Percentiles rank a stretch among this genome's conserved stretches.
Conservation (phyloP, 805 yeast genomes). For the Saccharomycopsis olivae region DNA sequence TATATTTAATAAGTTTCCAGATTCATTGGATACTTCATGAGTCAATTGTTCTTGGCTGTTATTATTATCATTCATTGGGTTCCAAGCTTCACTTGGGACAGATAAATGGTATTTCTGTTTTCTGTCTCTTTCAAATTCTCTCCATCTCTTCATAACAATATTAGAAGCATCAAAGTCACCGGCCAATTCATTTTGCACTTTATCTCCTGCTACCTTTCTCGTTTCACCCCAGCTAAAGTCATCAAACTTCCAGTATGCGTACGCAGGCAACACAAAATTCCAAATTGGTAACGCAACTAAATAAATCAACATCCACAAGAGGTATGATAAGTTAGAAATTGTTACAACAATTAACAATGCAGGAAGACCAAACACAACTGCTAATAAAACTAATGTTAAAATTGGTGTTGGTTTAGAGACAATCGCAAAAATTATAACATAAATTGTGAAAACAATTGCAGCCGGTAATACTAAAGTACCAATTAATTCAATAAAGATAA, state of each 20-base stretch:
- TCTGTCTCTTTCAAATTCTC: slow-evolving; percentile 76
- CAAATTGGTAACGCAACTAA: slow-evolving; percentile 80
- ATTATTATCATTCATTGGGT: slow-evolving; percentile 23
- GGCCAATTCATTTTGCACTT: slow-evolving; percentile 53
- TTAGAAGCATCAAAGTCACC: slow-evolving; percentile 89
- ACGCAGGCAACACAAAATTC: slow-evolving; percentile 80
- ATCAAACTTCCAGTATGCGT: slow-evolving; percentile 92
- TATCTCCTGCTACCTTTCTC: slow-evolving; percentile 59
- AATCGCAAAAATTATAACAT: slow-evolving; percentile 64
- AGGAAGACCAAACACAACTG: slow-evolving; percentile 74
- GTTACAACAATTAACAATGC: slow-evolving; percentile 74
- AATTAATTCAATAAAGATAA: slow-evolving; percentile 69
- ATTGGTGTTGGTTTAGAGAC: slow-evolving; percentile 67
- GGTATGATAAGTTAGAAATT: slow-evolving; percentile 59
- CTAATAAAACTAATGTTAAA: slow-evolving; percentile 66
- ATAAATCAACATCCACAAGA: slow-evolving; percentile 73
- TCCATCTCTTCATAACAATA: slow-evolving; percentile 89
- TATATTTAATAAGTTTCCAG: background rate
- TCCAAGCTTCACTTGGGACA: slow-evolving; percentile 32
- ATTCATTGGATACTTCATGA: background rate
- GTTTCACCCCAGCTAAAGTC: slow-evolving; percentile 97
- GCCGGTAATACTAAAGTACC: slow-evolving; percentile 87
- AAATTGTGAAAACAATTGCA: slow-evolving; percentile 73
- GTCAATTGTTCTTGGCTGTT: too few relatives aligned
- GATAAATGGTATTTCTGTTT: slow-evolving; percentile 12